phyloP scores from a whole-genome alignment of 208 protist genomes.

The Endotrypanum monterogeii region DNA sequence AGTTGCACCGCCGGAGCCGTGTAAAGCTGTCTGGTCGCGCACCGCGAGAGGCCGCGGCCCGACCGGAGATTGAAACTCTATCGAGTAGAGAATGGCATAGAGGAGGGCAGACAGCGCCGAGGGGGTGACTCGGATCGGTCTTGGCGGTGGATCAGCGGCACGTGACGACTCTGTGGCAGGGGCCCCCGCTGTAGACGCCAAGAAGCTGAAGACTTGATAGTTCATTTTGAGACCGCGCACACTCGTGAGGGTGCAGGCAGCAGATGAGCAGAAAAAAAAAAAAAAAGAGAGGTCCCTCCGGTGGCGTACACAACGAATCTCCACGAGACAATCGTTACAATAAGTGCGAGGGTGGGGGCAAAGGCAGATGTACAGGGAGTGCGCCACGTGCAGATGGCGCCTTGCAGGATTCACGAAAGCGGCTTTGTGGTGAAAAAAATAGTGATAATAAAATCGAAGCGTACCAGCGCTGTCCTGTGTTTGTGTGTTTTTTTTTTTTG shows the following conservation, averaged over 20 bases:
- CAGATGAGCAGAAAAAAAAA: too few species aligned
- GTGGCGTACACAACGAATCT: not conserved
- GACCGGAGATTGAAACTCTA: constrained; percentile 71
- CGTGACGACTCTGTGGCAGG: not conserved
- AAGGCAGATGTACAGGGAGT: too few species aligned
- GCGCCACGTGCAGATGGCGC: too few species aligned
- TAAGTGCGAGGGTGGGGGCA: not conserved
- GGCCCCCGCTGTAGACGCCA: constrained; percentile 13
- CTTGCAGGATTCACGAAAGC: not conserved
- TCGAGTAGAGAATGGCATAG: constrained; percentile 68
- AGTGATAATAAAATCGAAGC: not conserved
- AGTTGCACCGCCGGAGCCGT: not conserved
- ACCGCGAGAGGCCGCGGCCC: constrained; percentile 30
- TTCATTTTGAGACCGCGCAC: constrained; percentile 23
- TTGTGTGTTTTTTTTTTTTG: not conserved
- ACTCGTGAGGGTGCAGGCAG: not conserved
- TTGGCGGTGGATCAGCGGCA: constrained; percentile 6
- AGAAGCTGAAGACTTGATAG: constrained; percentile 43
- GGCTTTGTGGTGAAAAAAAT: not conserved
- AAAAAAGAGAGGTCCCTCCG: not conserved
- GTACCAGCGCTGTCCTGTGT: not conserved
- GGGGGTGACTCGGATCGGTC: constrained; percentile 59
- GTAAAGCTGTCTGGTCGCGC: constrained; percentile 11
- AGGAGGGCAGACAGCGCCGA: constrained; percentile 64
- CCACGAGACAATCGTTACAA: not conserved